Conservation (phyloP, 495 filamentous ascomycete species). For the Hypoxylon fuscum region DNA sequence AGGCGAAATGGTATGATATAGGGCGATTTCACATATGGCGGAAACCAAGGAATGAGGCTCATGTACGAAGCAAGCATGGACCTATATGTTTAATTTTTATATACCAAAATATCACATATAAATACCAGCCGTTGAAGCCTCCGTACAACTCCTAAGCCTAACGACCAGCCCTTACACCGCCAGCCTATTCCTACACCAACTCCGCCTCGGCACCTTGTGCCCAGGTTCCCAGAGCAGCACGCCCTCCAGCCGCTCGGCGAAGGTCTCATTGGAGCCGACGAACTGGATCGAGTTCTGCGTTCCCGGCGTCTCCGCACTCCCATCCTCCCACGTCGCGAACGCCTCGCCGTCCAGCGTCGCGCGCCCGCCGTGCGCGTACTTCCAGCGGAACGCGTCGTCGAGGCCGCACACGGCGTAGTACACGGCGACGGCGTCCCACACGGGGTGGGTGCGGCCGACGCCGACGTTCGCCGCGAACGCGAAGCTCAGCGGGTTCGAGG, state of each 20-base stretch:
- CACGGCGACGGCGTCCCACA: conserved; percentile 69
- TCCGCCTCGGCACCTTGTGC: conserved; percentile 12
- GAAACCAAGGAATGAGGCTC: too few species aligned
- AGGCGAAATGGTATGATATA: too few species aligned
- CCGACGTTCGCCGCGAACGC: conserved; percentile 57
- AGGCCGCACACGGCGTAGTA: conserved; percentile 46
- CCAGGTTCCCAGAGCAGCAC: conserved; percentile 43
- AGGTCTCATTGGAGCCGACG: conserved; percentile 36
- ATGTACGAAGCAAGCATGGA: too few species aligned
- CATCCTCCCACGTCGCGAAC: conserved; percentile 37
- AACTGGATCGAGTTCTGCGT: conserved; percentile 43
- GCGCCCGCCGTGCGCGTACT: conserved; percentile 36
- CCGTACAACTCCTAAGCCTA: not conserved
- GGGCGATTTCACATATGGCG: too few species aligned
- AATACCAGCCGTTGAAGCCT: not conserved
- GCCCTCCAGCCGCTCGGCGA: conserved; percentile 37
- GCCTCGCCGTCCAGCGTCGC: conserved; percentile 34
- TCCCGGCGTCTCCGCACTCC: conserved; percentile 7
- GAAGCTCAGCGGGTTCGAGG: conserved; percentile 42
- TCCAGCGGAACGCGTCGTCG: conserved; percentile 43
- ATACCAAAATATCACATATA: too few species aligned
- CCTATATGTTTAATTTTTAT: too few species aligned
- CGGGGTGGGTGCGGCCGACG: conserved; percentile 75
- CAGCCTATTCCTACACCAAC: conserved; percentile 25
- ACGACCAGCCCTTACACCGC: too few species aligned